phyloP scores from a whole-genome alignment of 2,329 filamentous ascomycete species.

The Herpotrichia juniperi region DNA sequence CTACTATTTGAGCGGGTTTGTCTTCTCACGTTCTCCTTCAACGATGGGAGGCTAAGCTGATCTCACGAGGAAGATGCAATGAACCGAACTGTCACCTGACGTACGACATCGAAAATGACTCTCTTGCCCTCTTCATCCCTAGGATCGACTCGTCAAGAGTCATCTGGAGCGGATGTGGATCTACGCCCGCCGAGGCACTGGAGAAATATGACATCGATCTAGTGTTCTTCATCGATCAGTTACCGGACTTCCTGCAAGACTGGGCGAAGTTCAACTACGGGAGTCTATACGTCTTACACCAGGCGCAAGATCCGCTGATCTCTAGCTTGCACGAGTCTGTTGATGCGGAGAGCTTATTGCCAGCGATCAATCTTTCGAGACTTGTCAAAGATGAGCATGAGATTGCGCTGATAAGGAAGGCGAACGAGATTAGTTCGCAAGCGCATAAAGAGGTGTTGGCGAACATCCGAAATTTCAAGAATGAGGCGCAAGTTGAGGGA shows the following conservation, averaged over 20 bases:
- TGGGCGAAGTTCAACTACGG: constrained; percentile 36
- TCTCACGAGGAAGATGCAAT: constrained; percentile 43
- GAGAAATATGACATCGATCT: constrained; percentile 71
- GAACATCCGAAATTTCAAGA: constrained; percentile 66
- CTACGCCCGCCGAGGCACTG: constrained; percentile 66
- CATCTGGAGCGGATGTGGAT: constrained; percentile 69
- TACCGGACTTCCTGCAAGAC: constrained; percentile 33
- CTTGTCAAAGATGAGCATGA: constrained; percentile 87
- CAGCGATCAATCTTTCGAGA: constrained; percentile 78
- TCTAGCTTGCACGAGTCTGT: constrained; percentile 17
- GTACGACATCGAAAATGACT: constrained; percentile 65
- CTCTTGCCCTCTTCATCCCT: constrained; percentile 75
- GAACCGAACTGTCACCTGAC: constrained; percentile 62
- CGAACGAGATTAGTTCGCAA: constrained; percentile 77
- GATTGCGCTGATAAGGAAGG: constrained; percentile 77
- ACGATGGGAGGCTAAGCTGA: constrained; percentile 12
- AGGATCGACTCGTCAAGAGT: constrained; percentile 66
- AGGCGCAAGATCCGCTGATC: constrained; percentile 21
- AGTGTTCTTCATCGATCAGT: constrained; percentile 61
- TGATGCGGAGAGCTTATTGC: constrained; percentile 58
- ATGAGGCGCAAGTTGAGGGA: constrained; percentile 84
- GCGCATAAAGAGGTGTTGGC: constrained; percentile 77
- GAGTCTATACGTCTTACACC: constrained; percentile 45
- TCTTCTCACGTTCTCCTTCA: constrained; percentile 9
- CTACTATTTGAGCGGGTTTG: constrained; percentile 63